Evolutionary conservation across 2,329 filamentous ascomycete genomes (phyloP).

Genomic region (Alternaria conjuncta): DNA sequence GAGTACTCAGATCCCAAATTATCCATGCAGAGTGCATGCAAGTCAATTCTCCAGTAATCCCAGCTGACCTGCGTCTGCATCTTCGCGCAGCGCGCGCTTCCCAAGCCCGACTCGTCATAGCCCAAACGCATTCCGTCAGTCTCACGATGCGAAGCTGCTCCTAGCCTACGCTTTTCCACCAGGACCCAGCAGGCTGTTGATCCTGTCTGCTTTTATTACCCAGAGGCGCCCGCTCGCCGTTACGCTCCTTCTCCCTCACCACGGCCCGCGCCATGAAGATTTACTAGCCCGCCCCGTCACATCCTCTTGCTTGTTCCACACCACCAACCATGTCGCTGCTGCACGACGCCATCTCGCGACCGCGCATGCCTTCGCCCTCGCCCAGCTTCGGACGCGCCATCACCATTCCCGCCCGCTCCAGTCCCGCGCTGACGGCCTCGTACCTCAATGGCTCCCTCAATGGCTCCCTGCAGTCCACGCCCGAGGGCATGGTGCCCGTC

Average conservation of each 20-base stretch:
- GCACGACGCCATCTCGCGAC: slow-evolving; percentile 37
- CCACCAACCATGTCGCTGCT: slow-evolving; percentile 34
- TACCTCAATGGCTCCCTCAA: slow-evolving; percentile 66
- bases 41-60: slow-evolving; percentile 17
- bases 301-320: slow-evolving; percentile 6
- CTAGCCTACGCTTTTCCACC: slow-evolving; percentile 24
- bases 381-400: slow-evolving; percentile 43
- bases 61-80: slow-evolving; percentile 35
- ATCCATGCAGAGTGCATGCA: slow-evolving; percentile 27
- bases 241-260: slow-evolving; percentile 23
- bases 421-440: slow-evolving; percentile 48
- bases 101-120: slow-evolving; percentile 31
- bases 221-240: slow-evolving; percentile 31
- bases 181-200: slow-evolving; percentile 37
- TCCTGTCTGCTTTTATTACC: slow-evolving; percentile 34
- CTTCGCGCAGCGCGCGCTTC: slow-evolving; percentile 43
- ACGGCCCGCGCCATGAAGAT: slow-evolving; percentile 35
- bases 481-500: slow-evolving; percentile 65
- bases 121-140: slow-evolving; percentile 29
- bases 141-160: slow-evolving; percentile 40
- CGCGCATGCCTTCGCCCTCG: slow-evolving; percentile 43
- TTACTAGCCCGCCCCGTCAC: slow-evolving; percentile 19
- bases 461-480: slow-evolving; percentile 71
- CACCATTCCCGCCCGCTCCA: slow-evolving; percentile 49
- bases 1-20: slow-evolving; percentile 28